These are phyloP conservation scores for Exophiala phaeomuriformis DNA, from an alignment of 2,329 filamentous ascomycete genomes.

Conservation along the genomic window DNA sequence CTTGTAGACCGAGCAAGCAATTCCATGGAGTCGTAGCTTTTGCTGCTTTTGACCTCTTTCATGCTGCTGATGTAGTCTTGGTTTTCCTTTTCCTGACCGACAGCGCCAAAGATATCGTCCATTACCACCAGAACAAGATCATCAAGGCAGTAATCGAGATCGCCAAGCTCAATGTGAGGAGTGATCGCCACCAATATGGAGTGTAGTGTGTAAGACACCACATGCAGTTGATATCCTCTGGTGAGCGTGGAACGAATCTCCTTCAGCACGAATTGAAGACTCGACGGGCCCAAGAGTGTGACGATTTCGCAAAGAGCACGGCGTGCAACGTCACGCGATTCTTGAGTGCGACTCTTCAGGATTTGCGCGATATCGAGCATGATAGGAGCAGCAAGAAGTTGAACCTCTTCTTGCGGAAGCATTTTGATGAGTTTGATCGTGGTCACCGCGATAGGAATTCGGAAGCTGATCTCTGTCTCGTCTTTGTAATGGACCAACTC, in stretches of 20 bases:
- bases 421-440: constrained; percentile 80
- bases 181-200: constrained; percentile 73
- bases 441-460: constrained; percentile 82
- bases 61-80: constrained; percentile 92
- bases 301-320: constrained; percentile 82
- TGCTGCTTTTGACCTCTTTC: constrained; percentile 97
- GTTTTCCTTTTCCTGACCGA: constrained; percentile 92
- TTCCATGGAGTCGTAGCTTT: constrained; percentile 97
- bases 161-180: constrained; percentile 67
- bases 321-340: constrained; percentile 82
- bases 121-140: constrained; percentile 78
- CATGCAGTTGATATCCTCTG: constrained; percentile 85
- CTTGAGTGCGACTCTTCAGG: constrained; percentile 77
- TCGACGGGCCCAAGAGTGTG: constrained; percentile 68
- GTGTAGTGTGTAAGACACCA: constrained; percentile 90
- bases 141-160: constrained; percentile 78
- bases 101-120: constrained; percentile 92
- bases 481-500: constrained; percentile 89
- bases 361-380: constrained; percentile 91
- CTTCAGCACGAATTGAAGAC: constrained; percentile 88
- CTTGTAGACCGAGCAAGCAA: constrained; percentile 77
- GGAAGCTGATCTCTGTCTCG: constrained; percentile 85
- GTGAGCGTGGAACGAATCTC: constrained; percentile 77
- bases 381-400: constrained; percentile 68
- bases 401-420: constrained; percentile 65